phyloP scores from a whole-genome alignment of 768 basidiomycete genomes.

The Lyophyllum semitale region DNA sequence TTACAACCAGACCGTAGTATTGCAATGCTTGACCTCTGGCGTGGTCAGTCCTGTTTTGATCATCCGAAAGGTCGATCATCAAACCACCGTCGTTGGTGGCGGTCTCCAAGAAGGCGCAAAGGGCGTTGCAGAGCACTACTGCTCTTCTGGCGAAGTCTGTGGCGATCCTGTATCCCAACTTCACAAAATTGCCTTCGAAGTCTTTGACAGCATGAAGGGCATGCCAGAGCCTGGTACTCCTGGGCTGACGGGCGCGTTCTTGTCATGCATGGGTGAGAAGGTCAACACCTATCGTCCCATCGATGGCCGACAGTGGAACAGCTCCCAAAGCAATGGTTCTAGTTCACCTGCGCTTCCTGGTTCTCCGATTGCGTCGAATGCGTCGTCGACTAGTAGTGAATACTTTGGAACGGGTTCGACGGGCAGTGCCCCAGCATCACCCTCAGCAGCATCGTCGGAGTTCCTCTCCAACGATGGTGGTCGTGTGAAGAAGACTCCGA shows the following conservation, averaged over 20 bases:
- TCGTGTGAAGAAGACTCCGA: constrained; percentile 68
- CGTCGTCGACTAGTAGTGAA: constrained; percentile 56
- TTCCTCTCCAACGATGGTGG: constrained; percentile 83
- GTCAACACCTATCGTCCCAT: constrained; percentile 88
- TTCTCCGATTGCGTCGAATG: constrained; percentile 70
- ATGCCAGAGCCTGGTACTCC: constrained; percentile 78
- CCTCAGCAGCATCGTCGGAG: constrained; percentile 60
- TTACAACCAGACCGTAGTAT: constrained; percentile 94
- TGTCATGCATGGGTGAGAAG: constrained; percentile 92
- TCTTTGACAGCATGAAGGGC: constrained; percentile 71
- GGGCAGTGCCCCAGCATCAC: constrained; percentile 71
- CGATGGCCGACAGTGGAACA: constrained; percentile 81
- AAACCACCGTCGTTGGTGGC: constrained; percentile 87
- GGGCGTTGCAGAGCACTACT: constrained; percentile 81
- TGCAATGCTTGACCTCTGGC: constrained; percentile 93
- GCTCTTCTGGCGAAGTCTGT: constrained; percentile 81
- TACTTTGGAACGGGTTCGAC: constrained; percentile 62
- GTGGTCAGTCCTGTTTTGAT: constrained; percentile 92
- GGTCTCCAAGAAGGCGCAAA: constrained; percentile 88
- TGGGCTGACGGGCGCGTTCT: constrained; percentile 77
- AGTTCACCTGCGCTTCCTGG: constrained; percentile 63
- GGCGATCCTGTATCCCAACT: constrained; percentile 95
- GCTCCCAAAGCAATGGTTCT: constrained; percentile 38
- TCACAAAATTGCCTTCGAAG: constrained; percentile 94
- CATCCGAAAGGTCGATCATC: constrained; percentile 92